A percentile compares a stretch with the other conserved stretches of the same genome.
These are phyloP conservation scores for Tritrichomonas foetus DNA, from an alignment of 208 protist genomes.

Conservation along the genomic window DNA sequence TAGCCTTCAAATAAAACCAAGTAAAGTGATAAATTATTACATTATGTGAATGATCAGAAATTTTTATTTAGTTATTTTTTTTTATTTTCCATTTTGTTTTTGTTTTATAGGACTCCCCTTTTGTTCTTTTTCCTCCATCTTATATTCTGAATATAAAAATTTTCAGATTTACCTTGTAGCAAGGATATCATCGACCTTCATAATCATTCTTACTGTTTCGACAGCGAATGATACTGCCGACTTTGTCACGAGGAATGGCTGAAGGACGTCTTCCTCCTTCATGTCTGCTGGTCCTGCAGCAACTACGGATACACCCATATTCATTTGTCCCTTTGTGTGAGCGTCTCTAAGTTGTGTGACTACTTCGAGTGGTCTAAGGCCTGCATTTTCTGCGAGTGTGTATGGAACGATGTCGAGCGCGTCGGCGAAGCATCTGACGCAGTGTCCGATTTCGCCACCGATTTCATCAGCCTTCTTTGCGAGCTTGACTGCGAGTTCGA, in stretches of 20 bases:
- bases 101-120: no score
- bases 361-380: slow-evolving; percentile 88
- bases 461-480: slow-evolving; percentile 74
- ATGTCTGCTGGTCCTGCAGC: slow-evolving; percentile 86
- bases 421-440: slow-evolving; percentile 88
- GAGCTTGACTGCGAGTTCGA: slow-evolving; percentile 76
- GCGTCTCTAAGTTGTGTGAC: slow-evolving; percentile 91
- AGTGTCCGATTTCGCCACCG: slow-evolving; percentile 75
- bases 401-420: slow-evolving; percentile 79
- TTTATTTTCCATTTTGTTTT: no score
- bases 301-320: slow-evolving; percentile 75
- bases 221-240: slow-evolving; percentile 88
- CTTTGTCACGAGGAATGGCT: slow-evolving; percentile 88
- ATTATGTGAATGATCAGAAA: no score
- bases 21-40: no score
- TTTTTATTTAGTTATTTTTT: no score
- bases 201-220: slow-evolving; percentile 93
- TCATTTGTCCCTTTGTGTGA: slow-evolving; percentile 75
- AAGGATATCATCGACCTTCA: slow-evolving; percentile 94
- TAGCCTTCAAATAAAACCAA: no score
- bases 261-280: slow-evolving; percentile 90
- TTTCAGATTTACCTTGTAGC: slow-evolving; percentile 22
- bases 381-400: slow-evolving; percentile 97
- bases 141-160: no score
- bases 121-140: no score